Conservation (phyloP, 352 stramenopile species). For the Phytopythium cucurbitacearum region DNA sequence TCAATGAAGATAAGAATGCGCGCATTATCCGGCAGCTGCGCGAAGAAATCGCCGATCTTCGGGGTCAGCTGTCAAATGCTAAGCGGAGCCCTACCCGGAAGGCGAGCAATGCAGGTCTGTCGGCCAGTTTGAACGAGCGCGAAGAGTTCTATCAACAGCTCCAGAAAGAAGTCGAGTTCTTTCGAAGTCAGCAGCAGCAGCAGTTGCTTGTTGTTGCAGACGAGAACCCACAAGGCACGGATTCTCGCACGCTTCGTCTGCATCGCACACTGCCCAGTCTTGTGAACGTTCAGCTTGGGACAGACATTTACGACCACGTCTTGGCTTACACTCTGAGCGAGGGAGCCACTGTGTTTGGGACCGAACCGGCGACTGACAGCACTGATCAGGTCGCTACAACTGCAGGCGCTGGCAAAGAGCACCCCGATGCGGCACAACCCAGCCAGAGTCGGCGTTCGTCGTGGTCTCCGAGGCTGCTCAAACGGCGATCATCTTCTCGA, state of each 20-base stretch:
- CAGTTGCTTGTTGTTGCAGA: conserved; percentile 6
- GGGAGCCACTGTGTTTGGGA: conserved; percentile 41
- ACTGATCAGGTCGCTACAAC: conserved; percentile 10
- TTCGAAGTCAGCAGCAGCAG: conserved; percentile 24
- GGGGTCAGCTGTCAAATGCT: conserved; percentile 27
- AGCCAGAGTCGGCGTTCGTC: conserved; percentile 23
- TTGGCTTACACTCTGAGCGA: conserved; percentile 42
- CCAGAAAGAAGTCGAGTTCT: conserved; percentile 43
- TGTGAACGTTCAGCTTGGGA: conserved; percentile 32
- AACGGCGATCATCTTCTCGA: conserved; percentile 15
- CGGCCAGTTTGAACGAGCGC: conserved; percentile 35
- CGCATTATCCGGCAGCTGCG: conserved; percentile 72
- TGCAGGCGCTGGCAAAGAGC: conserved; percentile 4
- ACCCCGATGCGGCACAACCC: conserved; percentile 5
- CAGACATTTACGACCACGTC: conserved; percentile 18
- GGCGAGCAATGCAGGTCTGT: conserved; percentile 20
- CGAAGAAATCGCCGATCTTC: conserved; percentile 63
- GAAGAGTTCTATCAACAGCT: conserved; percentile 46
- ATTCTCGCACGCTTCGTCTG: conserved; percentile 16
- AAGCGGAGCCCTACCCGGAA: conserved; percentile 26
- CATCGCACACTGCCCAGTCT: conserved; percentile 37
- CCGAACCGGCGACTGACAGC: conserved; percentile 14
- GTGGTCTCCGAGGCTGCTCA: conserved; percentile 37
- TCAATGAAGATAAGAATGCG: conserved; percentile 84
- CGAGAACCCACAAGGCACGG: background rate